These are phyloP conservation scores for Venturia aucupariae DNA, from an alignment of 2,329 filamentous ascomycete species.

Conservation along the genomic window DNA sequence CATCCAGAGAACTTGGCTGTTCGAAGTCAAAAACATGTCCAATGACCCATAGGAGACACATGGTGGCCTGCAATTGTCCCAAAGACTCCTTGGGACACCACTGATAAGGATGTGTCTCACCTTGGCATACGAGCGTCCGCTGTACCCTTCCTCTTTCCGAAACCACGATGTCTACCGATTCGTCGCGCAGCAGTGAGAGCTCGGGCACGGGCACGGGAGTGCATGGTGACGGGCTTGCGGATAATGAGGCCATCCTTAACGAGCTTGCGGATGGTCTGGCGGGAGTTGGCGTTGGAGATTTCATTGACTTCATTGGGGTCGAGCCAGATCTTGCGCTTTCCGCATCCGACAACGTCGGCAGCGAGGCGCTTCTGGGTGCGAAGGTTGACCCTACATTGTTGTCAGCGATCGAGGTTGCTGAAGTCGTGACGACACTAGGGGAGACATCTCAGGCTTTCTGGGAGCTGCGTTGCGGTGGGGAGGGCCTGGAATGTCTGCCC, in stretches of 20 bases:
- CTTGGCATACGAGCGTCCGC: slow-evolving; percentile 98
- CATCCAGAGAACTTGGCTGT: slow-evolving; percentile 97
- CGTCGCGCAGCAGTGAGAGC: slow-evolving; percentile 90
- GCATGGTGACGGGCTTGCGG: slow-evolving; percentile 99
- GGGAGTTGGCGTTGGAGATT: slow-evolving; percentile 99
- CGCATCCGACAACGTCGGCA: slow-evolving; percentile 95
- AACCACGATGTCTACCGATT: slow-evolving; percentile 95
- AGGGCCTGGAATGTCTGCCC: background rate
- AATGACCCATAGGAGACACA: background rate
- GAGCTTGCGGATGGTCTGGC: slow-evolving; percentile 99
- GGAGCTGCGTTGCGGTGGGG: too few relatives aligned
- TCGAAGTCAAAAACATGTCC: slow-evolving; percentile 22
- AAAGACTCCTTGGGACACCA: background rate
- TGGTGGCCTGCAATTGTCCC: background rate
- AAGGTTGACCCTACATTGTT: slow-evolving; percentile 82
- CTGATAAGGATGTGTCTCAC: slow-evolving; percentile 43
- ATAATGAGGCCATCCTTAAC: slow-evolving; percentile 99
- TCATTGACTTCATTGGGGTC: slow-evolving; percentile 99
- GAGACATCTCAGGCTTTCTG: background rate
- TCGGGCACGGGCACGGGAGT: slow-evolving; percentile 93
- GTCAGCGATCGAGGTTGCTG: slow-evolving; percentile 1
- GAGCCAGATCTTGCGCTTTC: slow-evolving; percentile 99
- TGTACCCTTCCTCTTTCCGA: slow-evolving; percentile 99
- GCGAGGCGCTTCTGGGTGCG: slow-evolving; percentile 99
- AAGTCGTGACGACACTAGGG: slow-evolving; percentile 4